Conservation (phyloP, 306 rosid species). For the Luffa acutangula region DNA sequence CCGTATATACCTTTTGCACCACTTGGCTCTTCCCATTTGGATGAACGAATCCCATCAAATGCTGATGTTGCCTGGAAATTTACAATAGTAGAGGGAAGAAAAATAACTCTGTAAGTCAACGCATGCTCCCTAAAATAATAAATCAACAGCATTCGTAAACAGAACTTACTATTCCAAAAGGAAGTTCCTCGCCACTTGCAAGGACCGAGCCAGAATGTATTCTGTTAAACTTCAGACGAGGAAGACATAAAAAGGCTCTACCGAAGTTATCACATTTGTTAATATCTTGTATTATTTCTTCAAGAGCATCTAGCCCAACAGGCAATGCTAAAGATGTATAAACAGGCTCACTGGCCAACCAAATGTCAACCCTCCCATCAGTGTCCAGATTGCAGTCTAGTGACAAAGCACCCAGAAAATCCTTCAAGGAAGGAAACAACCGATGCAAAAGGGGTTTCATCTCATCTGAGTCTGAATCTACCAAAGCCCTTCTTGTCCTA, state of each 20-base stretch:
- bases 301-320: slow-evolving; percentile 62
- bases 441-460: slow-evolving; percentile 27
- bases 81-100: slow-evolving; percentile 12
- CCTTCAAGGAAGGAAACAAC: slow-evolving; percentile 49
- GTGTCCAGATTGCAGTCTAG: slow-evolving; percentile 32
- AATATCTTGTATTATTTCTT: slow-evolving; percentile 40
- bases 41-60: slow-evolving; percentile 59
- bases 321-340: slow-evolving; percentile 68
- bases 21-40: slow-evolving; percentile 95
- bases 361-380: slow-evolving; percentile 55
- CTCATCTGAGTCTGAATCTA: slow-evolving; percentile 26
- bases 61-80: slow-evolving; percentile 70
- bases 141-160: slow-evolving; percentile 14
- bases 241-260: slow-evolving; percentile 41
- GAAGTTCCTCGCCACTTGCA: slow-evolving; percentile 90
- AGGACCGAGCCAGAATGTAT: slow-evolving; percentile 77
- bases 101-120: not conserved
- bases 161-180: slow-evolving; percentile 83
- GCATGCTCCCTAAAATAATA: slow-evolving; percentile 2
- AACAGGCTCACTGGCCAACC: slow-evolving; percentile 54
- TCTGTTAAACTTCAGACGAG: slow-evolving; percentile 65
- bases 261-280: slow-evolving; percentile 37
- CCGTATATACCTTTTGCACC: slow-evolving; percentile 65
- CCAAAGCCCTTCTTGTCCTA: slow-evolving; percentile 47
- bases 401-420: slow-evolving; percentile 50